Evolutionary conservation across 225 moss, liverwort and hornwort species (phyloP).

Genomic region (Straminergon stramineum): DNA sequence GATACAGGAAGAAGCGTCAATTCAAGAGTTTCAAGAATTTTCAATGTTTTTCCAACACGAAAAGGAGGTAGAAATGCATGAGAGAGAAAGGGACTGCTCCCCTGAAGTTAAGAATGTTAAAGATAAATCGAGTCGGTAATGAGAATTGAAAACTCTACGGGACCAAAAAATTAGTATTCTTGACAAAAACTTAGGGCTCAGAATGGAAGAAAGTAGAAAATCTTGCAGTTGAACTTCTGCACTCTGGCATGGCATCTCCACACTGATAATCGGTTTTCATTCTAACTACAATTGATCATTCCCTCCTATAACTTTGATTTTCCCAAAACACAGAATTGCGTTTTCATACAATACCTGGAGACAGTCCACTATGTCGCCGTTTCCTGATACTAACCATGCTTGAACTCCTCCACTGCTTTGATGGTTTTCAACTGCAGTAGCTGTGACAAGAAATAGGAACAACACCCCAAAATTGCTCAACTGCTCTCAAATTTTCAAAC

Average conservation of each 20-base stretch:
- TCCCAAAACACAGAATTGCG: neutral
- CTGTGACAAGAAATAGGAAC: neutral
- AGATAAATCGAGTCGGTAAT: neutral
- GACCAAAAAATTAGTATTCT: neutral
- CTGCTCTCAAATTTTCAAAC: neutral
- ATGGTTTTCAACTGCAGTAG: neutral
- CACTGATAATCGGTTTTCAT: neutral
- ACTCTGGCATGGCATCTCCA: neutral
- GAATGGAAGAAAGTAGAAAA: neutral
- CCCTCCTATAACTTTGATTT: neutral
- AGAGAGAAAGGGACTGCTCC: neutral
- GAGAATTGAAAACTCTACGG: neutral
- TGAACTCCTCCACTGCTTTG: neutral
- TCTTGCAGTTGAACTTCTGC: neutral
- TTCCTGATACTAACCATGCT: conserved; percentile 55
- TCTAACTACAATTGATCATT: neutral
- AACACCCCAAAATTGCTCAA: neutral
- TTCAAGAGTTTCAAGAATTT: neutral
- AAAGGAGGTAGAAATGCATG: neutral
- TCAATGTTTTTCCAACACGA: neutral
- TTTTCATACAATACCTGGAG: conserved; percentile 23
- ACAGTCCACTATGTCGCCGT: conserved; percentile 37
- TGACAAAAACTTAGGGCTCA: neutral
- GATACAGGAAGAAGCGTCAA: neutral
- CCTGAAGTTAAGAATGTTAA: neutral